phyloP scores from a whole-genome alignment of 768 basidiomycete species.

The Lentinula detonsa region DNA sequence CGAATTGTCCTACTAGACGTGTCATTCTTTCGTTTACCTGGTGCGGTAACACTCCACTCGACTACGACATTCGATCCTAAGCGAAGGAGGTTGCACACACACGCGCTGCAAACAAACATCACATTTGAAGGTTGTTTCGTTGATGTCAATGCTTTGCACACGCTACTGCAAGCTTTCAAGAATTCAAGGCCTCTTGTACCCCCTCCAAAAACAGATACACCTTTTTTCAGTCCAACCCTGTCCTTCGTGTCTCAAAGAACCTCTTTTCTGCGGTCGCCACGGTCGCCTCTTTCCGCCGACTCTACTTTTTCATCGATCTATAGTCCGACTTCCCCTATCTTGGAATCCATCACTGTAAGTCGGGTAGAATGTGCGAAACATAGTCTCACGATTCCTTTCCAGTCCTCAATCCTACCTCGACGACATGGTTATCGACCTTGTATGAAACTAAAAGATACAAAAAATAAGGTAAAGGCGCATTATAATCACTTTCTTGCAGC shows the following conservation, averaged over 20 bases:
- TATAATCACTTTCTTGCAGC: background rate
- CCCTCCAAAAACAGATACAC: background rate
- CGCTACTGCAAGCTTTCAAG: background rate
- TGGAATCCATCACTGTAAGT: slow-evolving; percentile 39
- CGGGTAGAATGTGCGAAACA: background rate
- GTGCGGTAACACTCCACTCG: slow-evolving; percentile 35
- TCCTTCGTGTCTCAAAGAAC: background rate
- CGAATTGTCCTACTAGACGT: slow-evolving; percentile 18
- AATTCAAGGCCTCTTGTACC: background rate
- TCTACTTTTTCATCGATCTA: slow-evolving; percentile 8
- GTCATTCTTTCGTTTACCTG: slow-evolving; percentile 41
- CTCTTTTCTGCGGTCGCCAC: slow-evolving; percentile 7
- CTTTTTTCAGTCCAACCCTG: background rate
- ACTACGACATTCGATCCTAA: slow-evolving; percentile 56
- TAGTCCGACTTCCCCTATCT: slow-evolving; percentile 27
- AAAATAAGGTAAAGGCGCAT: slow-evolving; percentile 28
- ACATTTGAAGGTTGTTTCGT: slow-evolving; percentile 37
- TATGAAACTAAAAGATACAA: slow-evolving; percentile 31
- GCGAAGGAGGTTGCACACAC: slow-evolving; percentile 43
- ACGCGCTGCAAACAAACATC: slow-evolving; percentile 43
- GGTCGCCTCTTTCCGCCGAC: slow-evolving; percentile 11
- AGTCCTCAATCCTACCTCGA: slow-evolving; percentile 45
- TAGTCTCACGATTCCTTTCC: slow-evolving; percentile 1
- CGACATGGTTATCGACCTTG: slow-evolving; percentile 31
- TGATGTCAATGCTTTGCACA: slow-evolving; percentile 34